Evolutionary conservation across 148 eudicot species (phyloP).

Genomic region (Camellia lanceoleosa): DNA sequence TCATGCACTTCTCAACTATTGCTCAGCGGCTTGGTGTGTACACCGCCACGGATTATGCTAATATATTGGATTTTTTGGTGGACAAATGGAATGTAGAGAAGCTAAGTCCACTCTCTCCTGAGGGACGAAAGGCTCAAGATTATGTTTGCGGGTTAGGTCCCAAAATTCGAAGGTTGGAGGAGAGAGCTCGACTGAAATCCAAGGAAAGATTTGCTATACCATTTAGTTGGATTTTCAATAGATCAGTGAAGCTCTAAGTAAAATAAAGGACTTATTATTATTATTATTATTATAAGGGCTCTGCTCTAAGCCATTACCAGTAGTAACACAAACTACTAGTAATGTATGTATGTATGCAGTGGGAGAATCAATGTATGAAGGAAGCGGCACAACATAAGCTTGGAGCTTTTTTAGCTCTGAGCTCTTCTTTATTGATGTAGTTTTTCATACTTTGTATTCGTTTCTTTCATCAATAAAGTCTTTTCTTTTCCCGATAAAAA

Average conservation of each 20-base stretch:
- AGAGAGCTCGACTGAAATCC: slow-evolving; percentile 25
- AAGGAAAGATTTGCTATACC: slow-evolving; percentile 19
- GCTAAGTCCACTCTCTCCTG: slow-evolving; percentile 26
- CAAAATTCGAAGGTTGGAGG: slow-evolving; percentile 28
- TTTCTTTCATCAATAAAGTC: too few relatives aligned
- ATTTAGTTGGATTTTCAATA: slow-evolving; percentile 34
- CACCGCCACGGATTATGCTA: slow-evolving; percentile 30
- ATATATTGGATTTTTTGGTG: slow-evolving; percentile 28
- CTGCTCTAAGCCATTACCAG: too few relatives aligned
- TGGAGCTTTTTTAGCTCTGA: too few relatives aligned
- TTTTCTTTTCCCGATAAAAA: too few relatives aligned
- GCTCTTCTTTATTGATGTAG: too few relatives aligned
- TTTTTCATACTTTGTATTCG: too few relatives aligned
- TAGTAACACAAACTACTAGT: too few relatives aligned
- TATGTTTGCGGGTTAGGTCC: slow-evolving; percentile 29
- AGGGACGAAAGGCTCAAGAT: slow-evolving; percentile 26
- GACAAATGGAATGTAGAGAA: slow-evolving; percentile 29
- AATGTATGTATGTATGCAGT: too few relatives aligned
- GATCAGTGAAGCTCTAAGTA: slow-evolving; percentile 23
- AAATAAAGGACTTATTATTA: not conserved
- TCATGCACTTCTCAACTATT: slow-evolving; percentile 30
- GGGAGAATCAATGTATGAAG: too few relatives aligned
- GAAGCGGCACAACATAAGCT: too few relatives aligned
- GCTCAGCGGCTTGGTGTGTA: slow-evolving; percentile 34
- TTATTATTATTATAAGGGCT: too few relatives aligned